Base-by-base conservation (phyloP, 768 basidiomycete species). In the Pisolithus marmoratus region DNA sequence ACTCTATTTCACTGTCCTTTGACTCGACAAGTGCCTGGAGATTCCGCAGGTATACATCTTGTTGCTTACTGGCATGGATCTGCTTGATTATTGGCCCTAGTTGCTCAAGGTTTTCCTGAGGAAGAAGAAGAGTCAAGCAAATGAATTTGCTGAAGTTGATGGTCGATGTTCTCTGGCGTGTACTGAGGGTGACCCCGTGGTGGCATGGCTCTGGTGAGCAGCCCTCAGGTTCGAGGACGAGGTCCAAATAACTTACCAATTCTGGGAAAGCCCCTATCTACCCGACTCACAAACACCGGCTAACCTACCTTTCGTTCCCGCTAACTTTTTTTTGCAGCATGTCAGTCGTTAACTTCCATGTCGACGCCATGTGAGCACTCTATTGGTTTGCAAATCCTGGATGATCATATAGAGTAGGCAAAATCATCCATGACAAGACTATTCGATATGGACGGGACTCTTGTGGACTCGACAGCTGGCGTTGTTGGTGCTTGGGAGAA, bases 1-100 rank as follows among this genome's bases (percentile, higher is more conserved):
- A 83, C 72, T 98, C 92, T 67, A 99, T 99, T 69, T 98, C 95
- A 54, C 81, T 78, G 67, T 99, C 96, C 72, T 97, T 96, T 57
- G 93, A 84, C 62, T 92, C 85, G 53, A 97, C 87, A 61, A 97
- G 87, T n/a, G 74, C 77, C 62, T 90, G 86, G 40, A 97, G 74
- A 41, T 85, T 89, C 48, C 87, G 82, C 50, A 98, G 79, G 70
- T 92, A 98, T 11, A 82, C 79, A 51, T 96, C 94, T 62, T 96
- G 93, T 60, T 90, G 88, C 48, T 87, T 77, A 65, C 83, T 89
- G 58, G 84, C 81, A 70, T 94, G 87, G 58, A 96, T 90, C 58
- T 93, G 90, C 68, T 92, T 94, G 68, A 97, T 92, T 34, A 97
- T 84, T 29, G 94, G 94, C 23, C 90, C 94, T 14, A 97, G 84